phyloP scores from a whole-genome alignment of 2,329 filamentous ascomycete species.

The Paraconiothyrium brasiliense region DNA sequence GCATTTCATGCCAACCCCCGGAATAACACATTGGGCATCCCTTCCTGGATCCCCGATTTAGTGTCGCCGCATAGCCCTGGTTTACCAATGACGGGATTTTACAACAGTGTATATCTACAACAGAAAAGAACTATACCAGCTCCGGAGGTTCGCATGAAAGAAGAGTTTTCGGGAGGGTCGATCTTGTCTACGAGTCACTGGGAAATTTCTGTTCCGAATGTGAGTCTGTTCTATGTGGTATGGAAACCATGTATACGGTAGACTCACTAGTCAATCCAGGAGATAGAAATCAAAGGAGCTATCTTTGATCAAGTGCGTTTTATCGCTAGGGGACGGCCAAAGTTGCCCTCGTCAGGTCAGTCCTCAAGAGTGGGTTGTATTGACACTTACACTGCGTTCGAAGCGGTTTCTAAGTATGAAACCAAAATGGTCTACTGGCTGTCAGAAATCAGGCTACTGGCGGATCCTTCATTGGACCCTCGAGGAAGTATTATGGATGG shows the following conservation, averaged over 20 bases:
- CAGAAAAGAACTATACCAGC: constrained; percentile 10
- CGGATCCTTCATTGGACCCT: constrained; percentile 17
- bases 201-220: constrained; percentile 15
- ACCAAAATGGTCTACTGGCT: constrained; percentile 21
- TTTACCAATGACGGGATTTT: constrained; percentile 19
- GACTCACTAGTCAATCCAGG: constrained; percentile 12
- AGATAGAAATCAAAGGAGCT: constrained; percentile 20
- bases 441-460: constrained; percentile 16
- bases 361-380: neutral
- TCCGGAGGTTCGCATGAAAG: constrained; percentile 7
- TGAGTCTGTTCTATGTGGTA: constrained; percentile 4
- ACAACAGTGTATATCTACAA: constrained; percentile 15
- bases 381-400: neutral
- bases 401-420: constrained; percentile 7
- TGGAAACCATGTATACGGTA: neutral
- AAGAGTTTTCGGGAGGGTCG: neutral
- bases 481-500: constrained; percentile 17
- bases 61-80: constrained; percentile 18
- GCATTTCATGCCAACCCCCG: constrained; percentile 18
- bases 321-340: constrained; percentile 10
- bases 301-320: constrained; percentile 15
- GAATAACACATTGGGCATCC: constrained; percentile 14
- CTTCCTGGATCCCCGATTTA: constrained; percentile 23
- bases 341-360: neutral
- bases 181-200: neutral